These are phyloP conservation scores for Eucalyptus microcorys DNA, from an alignment of 345 rosid genomes.

Conservation along the genomic window DNA sequence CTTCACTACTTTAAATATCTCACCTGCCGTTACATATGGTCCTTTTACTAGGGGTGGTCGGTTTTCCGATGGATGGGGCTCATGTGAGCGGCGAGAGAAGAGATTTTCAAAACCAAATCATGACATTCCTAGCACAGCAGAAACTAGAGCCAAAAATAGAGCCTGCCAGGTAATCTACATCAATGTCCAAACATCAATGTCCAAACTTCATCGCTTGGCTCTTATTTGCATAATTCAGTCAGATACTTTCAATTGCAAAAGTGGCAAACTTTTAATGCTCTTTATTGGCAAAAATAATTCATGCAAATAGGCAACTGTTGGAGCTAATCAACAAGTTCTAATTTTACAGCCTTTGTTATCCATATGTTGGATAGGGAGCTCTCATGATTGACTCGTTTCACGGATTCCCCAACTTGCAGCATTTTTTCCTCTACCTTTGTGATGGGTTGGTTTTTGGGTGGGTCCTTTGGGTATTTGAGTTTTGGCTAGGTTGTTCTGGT, in stretches of 20 bases:
- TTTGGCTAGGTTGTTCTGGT: not conserved
- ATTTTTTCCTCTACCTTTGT: not conserved
- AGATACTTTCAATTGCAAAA: not conserved
- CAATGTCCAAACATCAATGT: not conserved
- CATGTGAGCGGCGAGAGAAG: slow-evolving; percentile 86
- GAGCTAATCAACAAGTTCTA: not conserved
- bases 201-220: not conserved
- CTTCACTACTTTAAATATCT: not conserved
- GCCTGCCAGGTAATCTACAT: slow-evolving; percentile 65
- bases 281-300: not conserved
- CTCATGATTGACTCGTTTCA: not conserved
- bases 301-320: not conserved
- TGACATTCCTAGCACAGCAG: slow-evolving; percentile 88
- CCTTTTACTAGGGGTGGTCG: slow-evolving; percentile 45
- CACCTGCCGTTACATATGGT: not conserved
- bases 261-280: not conserved
- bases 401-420: not conserved
- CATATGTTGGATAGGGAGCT: not conserved
- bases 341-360: not conserved
- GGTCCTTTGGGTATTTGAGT: not conserved
- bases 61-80: slow-evolving; percentile 95
- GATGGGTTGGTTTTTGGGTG: not conserved
- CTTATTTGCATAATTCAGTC: not conserved
- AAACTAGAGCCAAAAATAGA: slow-evolving; percentile 89
- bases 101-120: slow-evolving; percentile 79